Evolutionary conservation across 169 alveolate genomes (phyloP).

Genomic region (Babesia bovis): DNA sequence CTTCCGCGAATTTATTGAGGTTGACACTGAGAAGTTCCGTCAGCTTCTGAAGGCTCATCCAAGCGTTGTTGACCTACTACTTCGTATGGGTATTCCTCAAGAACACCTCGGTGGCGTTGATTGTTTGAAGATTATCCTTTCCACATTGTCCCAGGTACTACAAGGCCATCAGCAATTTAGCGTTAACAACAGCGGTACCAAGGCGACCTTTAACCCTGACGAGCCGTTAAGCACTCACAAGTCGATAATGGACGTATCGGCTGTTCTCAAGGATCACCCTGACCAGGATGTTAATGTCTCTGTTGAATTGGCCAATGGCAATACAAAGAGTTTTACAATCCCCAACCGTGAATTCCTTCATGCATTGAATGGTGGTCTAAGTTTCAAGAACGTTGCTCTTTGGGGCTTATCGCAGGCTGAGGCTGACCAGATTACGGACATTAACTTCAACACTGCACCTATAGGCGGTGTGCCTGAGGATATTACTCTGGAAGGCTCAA

Average conservation of each 20-base stretch:
- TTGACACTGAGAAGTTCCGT: conserved; percentile 61
- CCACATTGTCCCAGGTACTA: conserved; percentile 54
- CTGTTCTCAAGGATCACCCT: conserved; percentile 37
- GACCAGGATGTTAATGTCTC: conserved; percentile 28
- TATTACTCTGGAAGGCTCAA: not conserved
- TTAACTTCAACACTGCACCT: conserved; percentile 45
- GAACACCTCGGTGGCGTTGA: conserved; percentile 62
- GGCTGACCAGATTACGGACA: conserved; percentile 54
- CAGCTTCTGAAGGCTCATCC: conserved; percentile 56
- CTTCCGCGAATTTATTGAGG: conserved; percentile 59
- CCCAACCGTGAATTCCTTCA: conserved; percentile 56
- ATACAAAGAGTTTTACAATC: conserved; percentile 29
- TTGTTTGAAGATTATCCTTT: conserved; percentile 50
- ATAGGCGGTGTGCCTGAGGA: conserved; percentile 24
- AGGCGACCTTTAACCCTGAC: conserved; percentile 14
- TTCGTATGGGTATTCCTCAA: conserved; percentile 63
- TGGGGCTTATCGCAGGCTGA: conserved; percentile 60
- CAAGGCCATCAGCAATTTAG: conserved; percentile 61
- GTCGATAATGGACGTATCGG: conserved; percentile 13
- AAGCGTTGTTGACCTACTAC: conserved; percentile 52
- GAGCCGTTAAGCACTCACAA: conserved; percentile 44
- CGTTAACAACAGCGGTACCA: conserved; percentile 26
- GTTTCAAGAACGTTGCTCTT: conserved; percentile 57
- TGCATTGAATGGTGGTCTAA: conserved; percentile 60
- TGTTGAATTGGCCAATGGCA: conserved; percentile 53